Conservation (phyloP, 768 basidiomycete species). For the Xanthoconium stramineum region DNA sequence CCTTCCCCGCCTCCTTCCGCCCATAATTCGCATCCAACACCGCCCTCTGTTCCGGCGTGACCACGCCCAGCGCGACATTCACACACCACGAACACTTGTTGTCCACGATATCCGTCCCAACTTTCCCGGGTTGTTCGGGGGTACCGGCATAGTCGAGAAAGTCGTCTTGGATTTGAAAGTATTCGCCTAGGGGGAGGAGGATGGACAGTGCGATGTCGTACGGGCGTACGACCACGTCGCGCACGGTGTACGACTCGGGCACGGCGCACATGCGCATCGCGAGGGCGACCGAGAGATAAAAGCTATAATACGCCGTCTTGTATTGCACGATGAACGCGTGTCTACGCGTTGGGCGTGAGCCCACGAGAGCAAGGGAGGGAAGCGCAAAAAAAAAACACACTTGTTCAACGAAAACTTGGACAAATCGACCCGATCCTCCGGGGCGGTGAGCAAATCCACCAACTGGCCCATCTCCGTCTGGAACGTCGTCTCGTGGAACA, state of each 20-base stretch:
- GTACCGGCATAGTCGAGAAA: slow-evolving; percentile 90
- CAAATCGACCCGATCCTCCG: slow-evolving; percentile 86
- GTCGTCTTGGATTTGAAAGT: slow-evolving; percentile 99
- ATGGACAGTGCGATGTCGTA: slow-evolving; percentile 78
- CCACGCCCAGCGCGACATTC: slow-evolving; percentile 74
- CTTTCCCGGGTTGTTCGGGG: slow-evolving; percentile 91
- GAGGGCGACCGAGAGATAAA: slow-evolving; percentile 96
- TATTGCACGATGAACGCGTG: slow-evolving; percentile 92
- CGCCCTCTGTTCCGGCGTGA: slow-evolving; percentile 51
- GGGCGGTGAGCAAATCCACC: slow-evolving; percentile 93
- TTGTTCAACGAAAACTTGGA: slow-evolving; percentile 83
- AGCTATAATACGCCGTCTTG: slow-evolving; percentile 98
- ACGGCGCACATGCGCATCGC: slow-evolving; percentile 79
- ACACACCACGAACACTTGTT: slow-evolving; percentile 99
- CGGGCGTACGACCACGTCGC: slow-evolving; percentile 44
- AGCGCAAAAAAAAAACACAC: background rate
- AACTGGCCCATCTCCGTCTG: slow-evolving; percentile 97
- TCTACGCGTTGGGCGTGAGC: slow-evolving; percentile 35
- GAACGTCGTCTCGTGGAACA: slow-evolving; percentile 83
- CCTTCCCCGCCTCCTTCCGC: slow-evolving; percentile 45
- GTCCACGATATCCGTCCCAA: slow-evolving; percentile 97
- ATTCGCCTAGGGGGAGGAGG: slow-evolving; percentile 90
- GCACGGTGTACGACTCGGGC: slow-evolving; percentile 46
- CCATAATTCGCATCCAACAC: slow-evolving; percentile 70
- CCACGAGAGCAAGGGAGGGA: no score